Percentiles rank a stretch among this genome's conserved stretches.
phyloP scores from a whole-genome alignment of 148 eudicot genomes.

The Camellia granthamiana region DNA sequence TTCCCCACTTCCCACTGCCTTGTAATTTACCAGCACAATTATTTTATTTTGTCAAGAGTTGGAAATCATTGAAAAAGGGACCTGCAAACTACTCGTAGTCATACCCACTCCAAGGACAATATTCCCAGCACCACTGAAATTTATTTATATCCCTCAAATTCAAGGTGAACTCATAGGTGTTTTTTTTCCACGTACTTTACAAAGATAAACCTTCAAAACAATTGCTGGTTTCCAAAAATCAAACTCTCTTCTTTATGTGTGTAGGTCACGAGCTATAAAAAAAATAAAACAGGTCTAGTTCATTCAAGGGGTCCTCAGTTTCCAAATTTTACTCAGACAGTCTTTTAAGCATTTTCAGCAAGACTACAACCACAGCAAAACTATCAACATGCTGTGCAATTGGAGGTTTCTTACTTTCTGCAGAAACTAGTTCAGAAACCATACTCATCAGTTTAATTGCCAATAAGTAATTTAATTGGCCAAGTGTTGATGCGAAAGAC shows the following conservation, averaged over 20 bases:
- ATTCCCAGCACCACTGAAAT: background rate
- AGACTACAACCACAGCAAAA: background rate
- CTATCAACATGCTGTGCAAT: background rate
- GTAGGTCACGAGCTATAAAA: too few relatives aligned
- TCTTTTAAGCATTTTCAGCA: slow-evolving; percentile 1
- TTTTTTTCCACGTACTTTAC: background rate
- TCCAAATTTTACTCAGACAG: background rate
- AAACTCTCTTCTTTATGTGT: background rate
- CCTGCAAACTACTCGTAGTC: background rate
- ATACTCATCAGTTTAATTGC: background rate
- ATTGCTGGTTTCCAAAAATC: background rate
- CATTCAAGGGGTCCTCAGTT: slow-evolving; percentile 1
- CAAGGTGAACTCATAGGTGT: background rate
- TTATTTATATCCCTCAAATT: background rate
- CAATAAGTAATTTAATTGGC: background rate
- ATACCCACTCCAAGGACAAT: background rate
- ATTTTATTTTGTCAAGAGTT: background rate
- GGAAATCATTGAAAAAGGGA: background rate
- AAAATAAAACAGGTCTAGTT: background rate
- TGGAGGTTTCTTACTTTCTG: background rate
- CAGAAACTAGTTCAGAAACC: slow-evolving; percentile 8
- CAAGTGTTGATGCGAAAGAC: background rate
- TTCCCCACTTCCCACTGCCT: too few relatives aligned
- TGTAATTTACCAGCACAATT: background rate
- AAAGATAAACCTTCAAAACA: background rate